These are phyloP conservation scores for Hymenoscyphus linearis DNA, from an alignment of 2,329 filamentous ascomycete species.

Conservation along the genomic window DNA sequence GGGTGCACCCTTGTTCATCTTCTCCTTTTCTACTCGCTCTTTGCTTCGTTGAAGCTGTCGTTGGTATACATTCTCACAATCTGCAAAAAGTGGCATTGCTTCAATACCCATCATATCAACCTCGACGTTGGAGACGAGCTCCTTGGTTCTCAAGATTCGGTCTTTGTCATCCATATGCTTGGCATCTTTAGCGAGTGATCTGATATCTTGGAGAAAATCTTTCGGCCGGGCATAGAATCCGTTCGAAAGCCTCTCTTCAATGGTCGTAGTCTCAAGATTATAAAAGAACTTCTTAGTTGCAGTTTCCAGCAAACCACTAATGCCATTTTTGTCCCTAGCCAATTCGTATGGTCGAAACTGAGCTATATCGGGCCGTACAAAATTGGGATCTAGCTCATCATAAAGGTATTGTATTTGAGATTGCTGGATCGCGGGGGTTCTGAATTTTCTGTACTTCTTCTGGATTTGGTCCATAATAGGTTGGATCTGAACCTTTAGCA, in stretches of 20 bases:
- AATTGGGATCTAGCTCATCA: conserved; percentile 73
- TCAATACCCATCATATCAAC: conserved; percentile 82
- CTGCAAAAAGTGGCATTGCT: conserved; percentile 57
- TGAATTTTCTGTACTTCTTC: conserved; percentile 81
- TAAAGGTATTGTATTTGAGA: conserved; percentile 73
- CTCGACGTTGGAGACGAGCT: conserved; percentile 87
- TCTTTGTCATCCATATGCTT: conserved; percentile 78
- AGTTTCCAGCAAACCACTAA: conserved; percentile 69
- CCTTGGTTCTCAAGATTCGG: conserved; percentile 78
- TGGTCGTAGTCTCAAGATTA: conserved; percentile 87
- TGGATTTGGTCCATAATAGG: conserved; percentile 98
- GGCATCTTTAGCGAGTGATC: conserved; percentile 77
- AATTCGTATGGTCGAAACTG: conserved; percentile 73
- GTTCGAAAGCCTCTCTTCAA: conserved; percentile 94
- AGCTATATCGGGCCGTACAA: conserved; percentile 46
- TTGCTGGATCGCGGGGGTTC: conserved; percentile 71
- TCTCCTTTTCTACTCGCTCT: conserved; percentile 53
- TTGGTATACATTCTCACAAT: conserved; percentile 78
- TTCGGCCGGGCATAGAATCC: conserved; percentile 89
- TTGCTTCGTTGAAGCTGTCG: conserved; percentile 63
- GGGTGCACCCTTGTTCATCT: conserved; percentile 40
- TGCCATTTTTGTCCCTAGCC: conserved; percentile 71
- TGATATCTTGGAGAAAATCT: conserved; percentile 86
- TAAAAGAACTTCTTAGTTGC: conserved; percentile 83
- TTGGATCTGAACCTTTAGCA: conserved; percentile 83